These are phyloP conservation scores for Fusarium secorum DNA, from an alignment of 2,329 filamentous ascomycete species.

Conservation along the genomic window DNA sequence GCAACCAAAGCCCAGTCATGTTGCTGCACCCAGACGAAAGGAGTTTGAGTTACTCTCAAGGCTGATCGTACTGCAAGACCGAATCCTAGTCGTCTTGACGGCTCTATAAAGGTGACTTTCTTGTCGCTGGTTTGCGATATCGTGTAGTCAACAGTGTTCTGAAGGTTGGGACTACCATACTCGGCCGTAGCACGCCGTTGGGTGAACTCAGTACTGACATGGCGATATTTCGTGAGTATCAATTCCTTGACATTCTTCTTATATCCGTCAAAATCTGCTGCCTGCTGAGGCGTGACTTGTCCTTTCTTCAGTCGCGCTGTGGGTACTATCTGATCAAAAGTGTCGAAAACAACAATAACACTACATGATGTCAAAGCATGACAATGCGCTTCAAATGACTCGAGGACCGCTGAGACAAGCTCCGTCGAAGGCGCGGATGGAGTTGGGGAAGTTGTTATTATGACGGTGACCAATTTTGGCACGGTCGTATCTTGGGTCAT, in stretches of 20 bases:
- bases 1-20: slow-evolving; percentile 62
- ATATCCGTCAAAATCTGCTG: slow-evolving; percentile 53
- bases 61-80: slow-evolving; percentile 62
- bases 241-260: slow-evolving; percentile 57
- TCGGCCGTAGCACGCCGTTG: slow-evolving; percentile 50
- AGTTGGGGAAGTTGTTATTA: slow-evolving; percentile 64
- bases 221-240: slow-evolving; percentile 33
- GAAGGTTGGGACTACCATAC: slow-evolving; percentile 51
- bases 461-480: slow-evolving; percentile 41
- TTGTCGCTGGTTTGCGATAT: slow-evolving; percentile 47
- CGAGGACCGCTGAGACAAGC: slow-evolving; percentile 56
- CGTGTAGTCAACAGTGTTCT: slow-evolving; percentile 50
- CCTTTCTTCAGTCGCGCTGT: slow-evolving; percentile 61
- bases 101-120: slow-evolving; percentile 60
- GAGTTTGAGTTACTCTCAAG: slow-evolving; percentile 55
- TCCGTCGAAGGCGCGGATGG: slow-evolving; percentile 63
- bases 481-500: slow-evolving; percentile 16
- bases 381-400: slow-evolving; percentile 56
- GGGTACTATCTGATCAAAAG: slow-evolving; percentile 56
- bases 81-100: slow-evolving; percentile 57
- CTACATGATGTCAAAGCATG: slow-evolving; percentile 50
- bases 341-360: slow-evolving; percentile 62
- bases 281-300: slow-evolving; percentile 57
- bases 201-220: not conserved
- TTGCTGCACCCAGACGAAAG: slow-evolving; percentile 65